Conservation (phyloP, 768 basidiomycete genomes). For the Phaffia tasmanica region DNA sequence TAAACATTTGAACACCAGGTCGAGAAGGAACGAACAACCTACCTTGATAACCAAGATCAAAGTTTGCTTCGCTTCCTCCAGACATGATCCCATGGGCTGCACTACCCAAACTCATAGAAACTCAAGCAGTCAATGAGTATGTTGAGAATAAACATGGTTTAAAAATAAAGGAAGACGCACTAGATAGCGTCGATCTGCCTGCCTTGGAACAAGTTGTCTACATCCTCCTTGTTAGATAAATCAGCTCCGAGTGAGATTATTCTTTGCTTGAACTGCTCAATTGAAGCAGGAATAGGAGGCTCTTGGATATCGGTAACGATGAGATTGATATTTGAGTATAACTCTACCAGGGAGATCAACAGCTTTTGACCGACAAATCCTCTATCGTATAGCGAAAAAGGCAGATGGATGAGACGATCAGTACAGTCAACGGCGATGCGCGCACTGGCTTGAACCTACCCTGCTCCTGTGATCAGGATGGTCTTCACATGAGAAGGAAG, state of each 20-base stretch:
- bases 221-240: constrained; percentile 25
- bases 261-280: constrained; percentile 11
- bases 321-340: constrained; percentile 32
- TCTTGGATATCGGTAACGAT: constrained; percentile 36
- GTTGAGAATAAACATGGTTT: constrained; percentile 8
- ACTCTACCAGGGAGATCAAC: constrained; percentile 32
- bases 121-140: constrained; percentile 2
- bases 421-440: background rate
- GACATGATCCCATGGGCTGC: constrained; percentile 48
- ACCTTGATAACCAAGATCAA: constrained; percentile 44
- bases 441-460: background rate
- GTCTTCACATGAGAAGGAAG: constrained; percentile 16
- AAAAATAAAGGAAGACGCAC: no score
- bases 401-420: background rate
- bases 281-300: constrained; percentile 34
- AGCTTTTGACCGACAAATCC: constrained; percentile 38
- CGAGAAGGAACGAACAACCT: background rate
- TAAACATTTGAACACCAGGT: no score
- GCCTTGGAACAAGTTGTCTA: constrained; percentile 26
- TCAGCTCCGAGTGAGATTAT: constrained; percentile 27
- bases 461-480: constrained; percentile 20
- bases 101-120: background rate
- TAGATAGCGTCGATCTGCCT: constrained; percentile 25
- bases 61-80: constrained; percentile 51
- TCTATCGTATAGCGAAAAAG: background rate